Conservation (phyloP, 805 yeast genomes). For the Priceomyces castillae region DNA sequence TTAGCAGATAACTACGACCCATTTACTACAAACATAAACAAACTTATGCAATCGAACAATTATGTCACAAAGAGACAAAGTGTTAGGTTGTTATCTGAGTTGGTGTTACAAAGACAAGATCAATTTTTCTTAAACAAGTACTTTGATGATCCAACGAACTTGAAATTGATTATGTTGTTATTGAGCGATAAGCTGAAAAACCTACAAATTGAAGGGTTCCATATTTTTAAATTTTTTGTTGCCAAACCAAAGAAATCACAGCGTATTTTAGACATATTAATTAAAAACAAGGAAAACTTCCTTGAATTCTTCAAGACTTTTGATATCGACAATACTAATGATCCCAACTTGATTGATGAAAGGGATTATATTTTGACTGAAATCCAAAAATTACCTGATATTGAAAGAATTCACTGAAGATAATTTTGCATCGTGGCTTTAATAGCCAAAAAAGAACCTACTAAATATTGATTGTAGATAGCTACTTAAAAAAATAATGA, state of each 20-base stretch:
- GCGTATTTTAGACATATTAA: conserved; percentile 73
- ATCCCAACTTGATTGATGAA: conserved; percentile 69
- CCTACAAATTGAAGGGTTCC: conserved; percentile 86
- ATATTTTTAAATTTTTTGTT: conserved; percentile 90
- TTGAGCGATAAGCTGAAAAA: conserved; percentile 87
- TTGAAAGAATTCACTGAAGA: conserved; percentile 29
- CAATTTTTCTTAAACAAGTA: conserved; percentile 70
- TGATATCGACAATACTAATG: conserved; percentile 60
- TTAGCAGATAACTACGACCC: conserved; percentile 52
- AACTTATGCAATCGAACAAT: conserved; percentile 68
- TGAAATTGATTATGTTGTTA: conserved; percentile 82
- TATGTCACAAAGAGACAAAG: conserved; percentile 94
- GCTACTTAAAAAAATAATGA: background rate
- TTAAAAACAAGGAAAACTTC: conserved; percentile 78
- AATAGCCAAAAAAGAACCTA: background rate
- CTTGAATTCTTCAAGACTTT: conserved; percentile 66
- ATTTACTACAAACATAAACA: conserved; percentile 64
- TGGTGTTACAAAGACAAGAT: conserved; percentile 70
- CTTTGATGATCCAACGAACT: conserved; percentile 75
- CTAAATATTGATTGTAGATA: too few relatives aligned
- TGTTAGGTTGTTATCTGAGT: conserved; percentile 66
- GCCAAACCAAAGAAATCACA: conserved; percentile 91
- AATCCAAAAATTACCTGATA: conserved; percentile 68
- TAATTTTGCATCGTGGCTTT: conserved; percentile 2
- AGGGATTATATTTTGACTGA: conserved; percentile 75